Conservation (phyloP, 2,329 filamentous ascomycete species). For the Calycina herbarum region DNA sequence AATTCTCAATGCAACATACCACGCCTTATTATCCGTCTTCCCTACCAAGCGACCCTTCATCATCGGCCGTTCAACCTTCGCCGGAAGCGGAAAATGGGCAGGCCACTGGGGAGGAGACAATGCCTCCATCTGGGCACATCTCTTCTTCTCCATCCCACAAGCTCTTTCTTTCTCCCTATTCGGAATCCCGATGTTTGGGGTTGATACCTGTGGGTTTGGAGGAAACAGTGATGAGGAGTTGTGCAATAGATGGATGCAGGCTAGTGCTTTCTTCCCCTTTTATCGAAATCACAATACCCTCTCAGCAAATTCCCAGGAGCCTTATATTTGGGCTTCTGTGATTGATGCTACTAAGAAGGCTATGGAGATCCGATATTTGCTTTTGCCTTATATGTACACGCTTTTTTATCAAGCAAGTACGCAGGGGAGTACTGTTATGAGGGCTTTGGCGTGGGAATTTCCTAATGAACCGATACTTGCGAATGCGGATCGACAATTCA, state of each 20-base stretch:
- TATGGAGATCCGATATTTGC: constrained; percentile 70
- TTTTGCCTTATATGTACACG: constrained; percentile 80
- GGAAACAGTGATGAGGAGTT: constrained; percentile 65
- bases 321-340: constrained; percentile 68
- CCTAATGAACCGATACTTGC: constrained; percentile 66
- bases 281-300: constrained; percentile 71
- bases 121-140: constrained; percentile 57
- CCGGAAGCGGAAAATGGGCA: constrained; percentile 67
- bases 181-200: constrained; percentile 67
- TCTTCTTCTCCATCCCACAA: constrained; percentile 57
- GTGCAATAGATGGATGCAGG: constrained; percentile 71
- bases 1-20: constrained; percentile 74
- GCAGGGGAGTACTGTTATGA: constrained; percentile 68
- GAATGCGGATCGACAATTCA: constrained; percentile 68
- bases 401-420: constrained; percentile 65
- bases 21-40: constrained; percentile 29
- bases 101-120: constrained; percentile 63
- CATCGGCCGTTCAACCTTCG: constrained; percentile 75
- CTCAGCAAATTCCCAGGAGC: constrained; percentile 61
- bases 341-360: constrained; percentile 64
- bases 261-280: constrained; percentile 74
- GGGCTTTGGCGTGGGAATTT: constrained; percentile 71
- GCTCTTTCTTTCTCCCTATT: constrained; percentile 65
- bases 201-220: constrained; percentile 77
- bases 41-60: constrained; percentile 66